phyloP scores from a whole-genome alignment of 176 grass and related monocot genomes.

The maize (Zea mays) region DNA sequence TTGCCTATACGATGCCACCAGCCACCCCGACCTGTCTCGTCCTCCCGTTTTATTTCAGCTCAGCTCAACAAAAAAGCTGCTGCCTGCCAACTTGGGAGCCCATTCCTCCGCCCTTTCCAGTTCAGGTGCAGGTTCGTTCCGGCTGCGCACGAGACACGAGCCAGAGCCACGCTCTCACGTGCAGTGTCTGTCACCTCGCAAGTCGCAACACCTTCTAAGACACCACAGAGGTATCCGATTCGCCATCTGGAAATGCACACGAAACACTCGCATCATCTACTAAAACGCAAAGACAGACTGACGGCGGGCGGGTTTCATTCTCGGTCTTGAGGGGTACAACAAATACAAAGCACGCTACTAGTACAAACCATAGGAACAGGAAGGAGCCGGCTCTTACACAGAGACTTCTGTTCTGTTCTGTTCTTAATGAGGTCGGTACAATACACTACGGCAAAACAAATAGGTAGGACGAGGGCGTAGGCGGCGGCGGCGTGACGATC shows the following conservation, averaged over 20 bases:
- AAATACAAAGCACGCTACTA: constrained; percentile 27
- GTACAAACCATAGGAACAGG: constrained; percentile 17
- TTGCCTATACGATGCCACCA: no score
- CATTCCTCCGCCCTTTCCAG: no score
- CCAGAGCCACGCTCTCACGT: no score
- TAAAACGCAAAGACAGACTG: not conserved
- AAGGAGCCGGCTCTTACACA: constrained; percentile 25
- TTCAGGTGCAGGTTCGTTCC: no score
- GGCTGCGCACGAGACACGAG: no score
- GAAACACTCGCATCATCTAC: constrained; percentile 12
- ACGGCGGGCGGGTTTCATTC: not conserved
- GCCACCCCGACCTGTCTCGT: no score
- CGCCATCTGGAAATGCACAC: not conserved
- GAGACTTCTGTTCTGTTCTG: constrained; percentile 1
- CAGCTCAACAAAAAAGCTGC: no score
- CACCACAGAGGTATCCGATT: not conserved
- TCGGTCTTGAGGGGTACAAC: not conserved
- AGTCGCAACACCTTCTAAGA: no score
- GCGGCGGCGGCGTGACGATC: not conserved
- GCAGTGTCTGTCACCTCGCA: no score
- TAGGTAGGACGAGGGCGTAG: not conserved
- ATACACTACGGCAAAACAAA: not conserved
- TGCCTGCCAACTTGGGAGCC: no score
- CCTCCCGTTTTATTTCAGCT: no score
- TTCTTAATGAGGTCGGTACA: constrained; percentile 20